Base-by-base conservation (phyloP, 1,284 basidiomycete genomes). In the Pseudozyma pruni region DNA sequence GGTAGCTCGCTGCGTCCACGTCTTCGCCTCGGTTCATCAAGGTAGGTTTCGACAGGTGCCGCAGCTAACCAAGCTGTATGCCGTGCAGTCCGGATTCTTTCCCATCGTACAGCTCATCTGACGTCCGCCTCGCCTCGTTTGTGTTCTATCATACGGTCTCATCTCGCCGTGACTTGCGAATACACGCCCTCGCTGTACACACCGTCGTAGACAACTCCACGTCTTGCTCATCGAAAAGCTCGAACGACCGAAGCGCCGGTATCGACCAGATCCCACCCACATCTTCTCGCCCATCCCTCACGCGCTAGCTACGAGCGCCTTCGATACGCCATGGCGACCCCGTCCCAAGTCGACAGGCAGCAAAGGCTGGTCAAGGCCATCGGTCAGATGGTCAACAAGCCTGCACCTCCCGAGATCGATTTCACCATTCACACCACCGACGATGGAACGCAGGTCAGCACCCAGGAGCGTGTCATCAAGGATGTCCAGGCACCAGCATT, bases 401-500 rank as follows among this genome's bases (percentile, higher is more conserved):
- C 51, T 17, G 73, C 64, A 14, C 59, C 72, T 11, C 76, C 78
- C 25, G 76, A 78, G 41, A 80, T 83, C 62, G 83, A 85, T 67
- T 85, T 84, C 59, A 83, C 83, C n/a, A 48, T 82, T 16, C 79
- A 84, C 66, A 81, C 81, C 32, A 79, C 79, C 37, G 84, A 85
- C 38, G 84, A 85, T 57, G 84, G 84, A 22, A 79, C 81, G 27
- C 76, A 77, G 33, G 82, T 84, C 50, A 83, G 80, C 35, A 85
- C 84, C 4, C 77, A 76, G n/a, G 83, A 84, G 52, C 76, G 84
- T 35, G 83, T 83, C 47, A 75, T 84, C 71, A 84, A 84, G 73
- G 84, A 82, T 34, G 80, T 81, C 7, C 80, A 81, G 40, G 80
- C 80, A 32, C 80, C 80, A 90, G 95, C 95, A 50, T 94, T 96